Base-by-base conservation (phyloP, 1,284 basidiomycete species). In the Apiotrichum montevideense region DNA sequence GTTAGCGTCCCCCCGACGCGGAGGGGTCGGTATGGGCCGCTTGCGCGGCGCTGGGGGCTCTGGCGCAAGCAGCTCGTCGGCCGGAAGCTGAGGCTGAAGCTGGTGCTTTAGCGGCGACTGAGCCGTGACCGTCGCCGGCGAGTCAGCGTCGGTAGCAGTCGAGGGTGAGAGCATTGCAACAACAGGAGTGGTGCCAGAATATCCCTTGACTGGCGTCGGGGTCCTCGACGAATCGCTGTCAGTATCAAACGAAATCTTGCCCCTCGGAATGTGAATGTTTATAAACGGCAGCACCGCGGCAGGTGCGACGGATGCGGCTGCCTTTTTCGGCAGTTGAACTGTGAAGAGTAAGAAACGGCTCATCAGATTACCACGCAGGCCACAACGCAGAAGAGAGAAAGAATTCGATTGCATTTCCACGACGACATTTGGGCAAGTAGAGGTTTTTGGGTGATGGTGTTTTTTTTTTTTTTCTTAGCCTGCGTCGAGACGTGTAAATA, bases 401-500 rank as follows among this genome's bases (percentile, higher is more conserved):
- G 45, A 37, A 21, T 15, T 49, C 46, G 40, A 54, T 57, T 60
- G 55, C 55, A 60, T 60, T 57, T 49, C 52, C 41, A 43, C 50
- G 49, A 51, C 29, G 32, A 42, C 50, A 51, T 43, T 51, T n/a
- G 50, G 32, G 41, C 32, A 42, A 11, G 10, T 10, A 77, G 56
- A 58, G 58, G 21, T 47, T 50, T 79, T 77, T 74, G 46, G 47
- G 4, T n/a, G 76, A 57, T 58, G 58, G 21, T 21, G 21, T 21
- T 21, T 21, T 21, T 21, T 21, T 21, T 54, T 63, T 66, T 71
- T 60, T 54, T 64, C 65, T 71, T 61, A 70, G 68, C 63, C 64
- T 69, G 65, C 49, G 61, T 57, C 56, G 52, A 70, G 51, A 41
- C 56, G 49, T 81, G 80, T 84, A 85, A 80, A 56, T 57, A 56